Percentiles rank a stretch among this genome's conserved stretches.
Conservation (phyloP, 2,329 filamentous ascomycete species). For the Aplosporella prunicola region DNA sequence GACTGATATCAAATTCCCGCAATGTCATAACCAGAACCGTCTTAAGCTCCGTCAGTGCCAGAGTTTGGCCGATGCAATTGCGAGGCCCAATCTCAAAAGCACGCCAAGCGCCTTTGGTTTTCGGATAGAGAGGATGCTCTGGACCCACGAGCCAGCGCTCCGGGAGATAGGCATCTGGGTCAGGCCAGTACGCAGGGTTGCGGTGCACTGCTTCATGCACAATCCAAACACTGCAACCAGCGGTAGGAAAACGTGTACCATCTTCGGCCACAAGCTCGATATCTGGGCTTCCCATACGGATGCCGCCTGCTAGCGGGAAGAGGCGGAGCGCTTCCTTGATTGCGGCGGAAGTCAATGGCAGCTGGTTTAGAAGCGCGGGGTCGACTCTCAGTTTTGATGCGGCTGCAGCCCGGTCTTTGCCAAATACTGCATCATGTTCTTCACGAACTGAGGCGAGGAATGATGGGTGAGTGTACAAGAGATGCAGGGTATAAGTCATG, state of each 20-base stretch:
- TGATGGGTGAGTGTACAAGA: background rate
- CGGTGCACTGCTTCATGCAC: slow-evolving; percentile 12
- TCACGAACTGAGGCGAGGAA: slow-evolving; percentile 21
- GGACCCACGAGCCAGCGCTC: slow-evolving; percentile 18
- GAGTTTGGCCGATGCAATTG: slow-evolving; percentile 29
- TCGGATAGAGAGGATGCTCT: slow-evolving; percentile 21
- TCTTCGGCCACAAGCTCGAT: background rate
- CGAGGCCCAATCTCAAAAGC: slow-evolving; percentile 33
- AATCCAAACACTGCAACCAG: slow-evolving; percentile 9
- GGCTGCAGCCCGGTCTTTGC: slow-evolving; percentile 13
- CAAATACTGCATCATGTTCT: slow-evolving; percentile 47
- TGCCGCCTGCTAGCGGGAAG: slow-evolving; percentile 39
- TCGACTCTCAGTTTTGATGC: background rate
- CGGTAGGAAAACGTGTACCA: slow-evolving; percentile 11
- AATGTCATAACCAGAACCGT: slow-evolving; percentile 35
- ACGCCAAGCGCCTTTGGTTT: slow-evolving; percentile 27
- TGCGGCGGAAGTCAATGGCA: slow-evolving; percentile 44
- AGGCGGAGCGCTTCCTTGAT: slow-evolving; percentile 46
- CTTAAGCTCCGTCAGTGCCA: slow-evolving; percentile 29
- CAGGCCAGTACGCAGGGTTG: slow-evolving; percentile 16
- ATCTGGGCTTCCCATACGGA: background rate
- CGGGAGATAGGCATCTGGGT: slow-evolving; percentile 17
- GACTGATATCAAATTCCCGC: slow-evolving; percentile 42
- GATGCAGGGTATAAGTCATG: slow-evolving; percentile 11
- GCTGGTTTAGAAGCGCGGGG: slow-evolving; percentile 35